A percentile compares a stretch with the other conserved stretches of the same genome.
Conservation (phyloP, 1,284 basidiomycete genomes). For the Ustilago shanxiensis region DNA sequence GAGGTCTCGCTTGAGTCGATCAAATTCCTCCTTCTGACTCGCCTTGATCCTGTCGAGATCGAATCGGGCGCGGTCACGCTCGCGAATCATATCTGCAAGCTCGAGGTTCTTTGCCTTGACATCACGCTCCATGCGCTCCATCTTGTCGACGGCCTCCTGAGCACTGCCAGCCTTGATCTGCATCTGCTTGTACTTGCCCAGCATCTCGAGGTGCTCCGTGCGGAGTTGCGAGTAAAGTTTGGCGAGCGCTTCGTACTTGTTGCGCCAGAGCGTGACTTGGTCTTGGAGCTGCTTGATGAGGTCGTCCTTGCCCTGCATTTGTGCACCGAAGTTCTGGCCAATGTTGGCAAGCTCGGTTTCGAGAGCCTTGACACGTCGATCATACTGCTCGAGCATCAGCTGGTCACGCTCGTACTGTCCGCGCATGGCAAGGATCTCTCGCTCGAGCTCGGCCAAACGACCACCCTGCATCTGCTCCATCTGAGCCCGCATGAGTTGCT, state of each 20-base stretch:
- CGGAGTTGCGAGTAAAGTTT: constrained; percentile 98
- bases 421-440: constrained; percentile 90
- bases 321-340: constrained; percentile 84
- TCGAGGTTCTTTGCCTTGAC: constrained; percentile 98
- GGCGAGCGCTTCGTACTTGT: constrained; percentile 98
- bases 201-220: constrained; percentile 96
- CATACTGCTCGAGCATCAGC: constrained; percentile 97
- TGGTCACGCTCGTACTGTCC: constrained; percentile 99
- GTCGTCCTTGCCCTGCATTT: constrained; percentile 93
- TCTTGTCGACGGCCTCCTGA: constrained; percentile 97
- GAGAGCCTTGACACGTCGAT: constrained; percentile 93
- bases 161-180: constrained; percentile 98
- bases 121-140: constrained; percentile 99
- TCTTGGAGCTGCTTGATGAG: constrained; percentile 95
- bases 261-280: constrained; percentile 95
- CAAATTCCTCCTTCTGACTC: constrained; percentile 91
- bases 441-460: constrained; percentile 82
- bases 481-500: constrained; percentile 81
- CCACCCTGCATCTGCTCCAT: constrained; percentile 76
- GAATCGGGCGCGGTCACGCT: constrained; percentile 94
- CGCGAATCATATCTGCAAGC: constrained; percentile 97
- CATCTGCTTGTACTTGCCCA: constrained; percentile 96
- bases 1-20: constrained; percentile 91
- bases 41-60: constrained; percentile 96
- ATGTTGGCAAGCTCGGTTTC: constrained; percentile 89